A percentile compares a stretch with the other conserved stretches of the same genome.
Evolutionary conservation across 2,329 filamentous ascomycete species (phyloP).

Genomic region (Shiraia sp.): DNA sequence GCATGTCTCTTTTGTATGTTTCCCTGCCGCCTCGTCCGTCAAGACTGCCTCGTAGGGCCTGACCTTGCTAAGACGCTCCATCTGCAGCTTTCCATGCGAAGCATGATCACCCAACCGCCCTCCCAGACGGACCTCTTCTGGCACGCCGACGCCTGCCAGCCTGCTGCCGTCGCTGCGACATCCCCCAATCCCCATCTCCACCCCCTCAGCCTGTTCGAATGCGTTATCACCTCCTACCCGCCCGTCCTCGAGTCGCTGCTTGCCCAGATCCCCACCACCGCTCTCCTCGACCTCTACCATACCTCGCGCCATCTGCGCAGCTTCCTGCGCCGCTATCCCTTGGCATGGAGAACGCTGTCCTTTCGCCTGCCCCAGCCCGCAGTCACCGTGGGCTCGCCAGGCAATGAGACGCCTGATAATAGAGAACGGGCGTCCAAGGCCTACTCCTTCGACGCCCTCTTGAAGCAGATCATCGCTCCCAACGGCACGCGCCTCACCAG

Average conservation of each 20-base stretch:
- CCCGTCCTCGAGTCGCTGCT: conserved; percentile 63
- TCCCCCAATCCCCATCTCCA: conserved; percentile 2
- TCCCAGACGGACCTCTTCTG: conserved; percentile 23
- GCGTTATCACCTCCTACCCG: conserved; percentile 59
- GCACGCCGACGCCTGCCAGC: conserved; percentile 13
- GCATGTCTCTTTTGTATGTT: conserved; percentile 34
- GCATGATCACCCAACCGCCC: conserved; percentile 3
- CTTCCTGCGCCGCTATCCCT: conserved; percentile 61
- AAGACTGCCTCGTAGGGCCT: conserved; percentile 30
- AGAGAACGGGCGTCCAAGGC: conserved; percentile 57
- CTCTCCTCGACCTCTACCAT: conserved; percentile 62
- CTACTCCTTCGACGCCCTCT: conserved; percentile 62
- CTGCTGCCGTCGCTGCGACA: conserved; percentile 1
- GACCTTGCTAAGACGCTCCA: conserved; percentile 28
- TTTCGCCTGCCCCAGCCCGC: conserved; percentile 57
- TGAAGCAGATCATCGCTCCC: conserved; percentile 60
- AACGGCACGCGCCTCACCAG: conserved; percentile 60
- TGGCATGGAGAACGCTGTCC: conserved; percentile 64
- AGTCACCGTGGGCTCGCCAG: conserved; percentile 40
- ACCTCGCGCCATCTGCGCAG: conserved; percentile 59
- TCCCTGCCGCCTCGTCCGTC: conserved; percentile 29
- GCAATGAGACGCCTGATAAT: conserved; percentile 46
- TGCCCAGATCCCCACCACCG: conserved; percentile 59
- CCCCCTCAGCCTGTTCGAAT: conserved; percentile 53
- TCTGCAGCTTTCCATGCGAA: conserved; percentile 10